Evolutionary conservation across 2,329 filamentous ascomycete species (phyloP).

Genomic region (Cordyceps tenuipes): DNA sequence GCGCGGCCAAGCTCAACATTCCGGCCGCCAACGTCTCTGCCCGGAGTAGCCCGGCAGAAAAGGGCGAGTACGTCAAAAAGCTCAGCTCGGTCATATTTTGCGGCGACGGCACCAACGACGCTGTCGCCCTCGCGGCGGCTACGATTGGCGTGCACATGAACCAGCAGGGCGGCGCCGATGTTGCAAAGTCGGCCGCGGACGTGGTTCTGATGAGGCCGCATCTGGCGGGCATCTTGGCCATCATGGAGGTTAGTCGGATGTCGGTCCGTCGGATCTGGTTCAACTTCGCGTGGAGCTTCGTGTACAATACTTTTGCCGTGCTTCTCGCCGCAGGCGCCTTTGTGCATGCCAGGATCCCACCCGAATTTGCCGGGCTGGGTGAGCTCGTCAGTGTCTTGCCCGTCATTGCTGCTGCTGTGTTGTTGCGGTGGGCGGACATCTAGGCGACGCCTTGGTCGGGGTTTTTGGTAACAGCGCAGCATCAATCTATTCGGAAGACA

Average conservation of each 20-base stretch:
- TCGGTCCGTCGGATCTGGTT: constrained; percentile 46
- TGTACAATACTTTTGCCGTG: constrained; percentile 64
- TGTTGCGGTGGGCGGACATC: constrained; percentile 33
- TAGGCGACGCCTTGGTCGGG: constrained; percentile 11
- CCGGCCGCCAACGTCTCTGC: constrained; percentile 29
- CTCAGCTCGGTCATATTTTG: constrained; percentile 52
- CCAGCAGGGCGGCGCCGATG: constrained; percentile 41
- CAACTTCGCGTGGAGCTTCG: constrained; percentile 62
- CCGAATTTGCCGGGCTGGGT: constrained; percentile 58
- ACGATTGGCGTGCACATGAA: constrained; percentile 64
- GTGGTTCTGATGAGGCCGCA: constrained; percentile 54
- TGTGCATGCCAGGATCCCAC: constrained; percentile 43
- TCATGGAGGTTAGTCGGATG: constrained; percentile 45
- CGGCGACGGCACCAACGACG: constrained; percentile 75
- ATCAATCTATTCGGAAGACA: background rate
- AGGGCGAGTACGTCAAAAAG: constrained; percentile 34
- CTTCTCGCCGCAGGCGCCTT: constrained; percentile 59
- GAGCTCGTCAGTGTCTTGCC: constrained; percentile 68
- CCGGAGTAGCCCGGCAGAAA: constrained; percentile 37
- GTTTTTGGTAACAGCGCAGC: background rate
- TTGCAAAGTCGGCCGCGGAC: constrained; percentile 60
- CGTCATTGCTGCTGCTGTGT: constrained; percentile 51
- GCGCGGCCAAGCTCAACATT: constrained; percentile 35
- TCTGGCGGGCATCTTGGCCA: constrained; percentile 47
- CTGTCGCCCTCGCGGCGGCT: constrained; percentile 61